phyloP scores from a whole-genome alignment of 2,329 filamentous ascomycete genomes.

The Erysiphe pisi region DNA sequence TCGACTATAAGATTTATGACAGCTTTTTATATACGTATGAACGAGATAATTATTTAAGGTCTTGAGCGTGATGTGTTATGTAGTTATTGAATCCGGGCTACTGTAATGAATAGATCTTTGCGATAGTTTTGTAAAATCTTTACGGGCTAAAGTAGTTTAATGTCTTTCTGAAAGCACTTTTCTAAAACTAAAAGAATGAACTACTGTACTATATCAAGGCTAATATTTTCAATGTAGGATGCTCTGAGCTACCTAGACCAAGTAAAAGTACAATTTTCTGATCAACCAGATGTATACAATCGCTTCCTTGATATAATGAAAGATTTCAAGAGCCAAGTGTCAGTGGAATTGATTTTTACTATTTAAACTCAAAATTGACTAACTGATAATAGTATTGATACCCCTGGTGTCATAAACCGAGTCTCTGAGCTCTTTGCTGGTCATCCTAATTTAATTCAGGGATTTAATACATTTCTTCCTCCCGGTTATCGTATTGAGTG shows the following conservation, averaged over 20 bases:
- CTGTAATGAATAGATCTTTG: no score
- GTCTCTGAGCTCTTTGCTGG: conserved; percentile 94
- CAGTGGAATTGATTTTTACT: conserved; percentile 39
- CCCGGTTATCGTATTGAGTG: conserved; percentile 96
- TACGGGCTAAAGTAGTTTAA: no score
- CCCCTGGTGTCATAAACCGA: conserved; percentile 90
- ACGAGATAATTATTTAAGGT: no score
- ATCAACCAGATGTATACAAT: conserved; percentile 96
- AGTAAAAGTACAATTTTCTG: conserved; percentile 95
- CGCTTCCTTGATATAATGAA: conserved; percentile 99
- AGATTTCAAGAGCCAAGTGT: conserved; percentile 97
- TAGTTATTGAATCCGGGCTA: no score
- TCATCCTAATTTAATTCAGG: conserved; percentile 89
- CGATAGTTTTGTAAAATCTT: no score
- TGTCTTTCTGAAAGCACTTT: no score
- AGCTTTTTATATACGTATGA: no score
- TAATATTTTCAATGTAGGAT: conserved; percentile 41
- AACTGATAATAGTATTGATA: conserved; percentile 61
- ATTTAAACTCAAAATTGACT: conserved; percentile 30
- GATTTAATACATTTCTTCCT: conserved; percentile 95
- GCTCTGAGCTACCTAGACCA: conserved; percentile 95
- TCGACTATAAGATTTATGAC: no score
- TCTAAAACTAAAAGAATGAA: no score
- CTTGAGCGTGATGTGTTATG: no score
- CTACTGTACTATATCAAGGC: not conserved